Evolutionary conservation across 1,284 basidiomycete species (phyloP).

Genomic region (Vanrija humicola): DNA sequence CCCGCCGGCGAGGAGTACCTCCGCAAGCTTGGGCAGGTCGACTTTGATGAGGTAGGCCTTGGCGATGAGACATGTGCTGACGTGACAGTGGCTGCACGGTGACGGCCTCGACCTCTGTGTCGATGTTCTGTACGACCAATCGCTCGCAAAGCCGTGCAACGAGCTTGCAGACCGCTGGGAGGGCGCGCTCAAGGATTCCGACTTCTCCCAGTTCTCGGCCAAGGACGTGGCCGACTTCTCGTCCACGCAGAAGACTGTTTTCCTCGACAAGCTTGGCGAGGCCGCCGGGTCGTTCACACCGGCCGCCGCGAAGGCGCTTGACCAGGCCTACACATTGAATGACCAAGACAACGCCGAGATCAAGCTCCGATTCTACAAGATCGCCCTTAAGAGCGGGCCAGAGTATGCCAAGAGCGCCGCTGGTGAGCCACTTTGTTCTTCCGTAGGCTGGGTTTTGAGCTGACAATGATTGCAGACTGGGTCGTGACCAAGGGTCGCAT

Average conservation of each 20-base stretch:
- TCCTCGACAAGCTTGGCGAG: slow-evolving; percentile 52
- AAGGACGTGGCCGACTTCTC: slow-evolving; percentile 41
- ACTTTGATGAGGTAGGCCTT: slow-evolving; percentile 64
- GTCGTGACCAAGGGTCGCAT: slow-evolving; percentile 52
- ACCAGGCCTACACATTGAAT: slow-evolving; percentile 49
- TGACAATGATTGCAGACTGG: slow-evolving; percentile 41
- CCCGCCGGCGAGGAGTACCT: slow-evolving; percentile 62
- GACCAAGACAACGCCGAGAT: slow-evolving; percentile 52
- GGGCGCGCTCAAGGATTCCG: slow-evolving; percentile 55
- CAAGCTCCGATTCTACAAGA: slow-evolving; percentile 52
- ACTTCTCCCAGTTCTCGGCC: slow-evolving; percentile 43
- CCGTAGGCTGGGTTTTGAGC: not conserved
- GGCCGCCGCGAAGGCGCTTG: slow-evolving; percentile 42
- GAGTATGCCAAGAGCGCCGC: slow-evolving; percentile 52
- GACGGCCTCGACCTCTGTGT: slow-evolving; percentile 74
- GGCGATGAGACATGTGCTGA: slow-evolving; percentile 23
- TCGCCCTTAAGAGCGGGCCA: slow-evolving; percentile 50
- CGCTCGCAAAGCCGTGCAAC: slow-evolving; percentile 62
- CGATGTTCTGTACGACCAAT: slow-evolving; percentile 74
- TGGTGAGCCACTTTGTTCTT: slow-evolving; percentile 24
- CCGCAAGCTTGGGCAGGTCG: slow-evolving; percentile 65
- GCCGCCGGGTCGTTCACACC: slow-evolving; percentile 36
- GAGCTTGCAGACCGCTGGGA: slow-evolving; percentile 75
- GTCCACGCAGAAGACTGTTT: slow-evolving; percentile 48
- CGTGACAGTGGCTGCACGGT: slow-evolving; percentile 70